Conservation (phyloP, 2,329 filamentous ascomycete genomes). For the Sclerotinia nivalis region DNA sequence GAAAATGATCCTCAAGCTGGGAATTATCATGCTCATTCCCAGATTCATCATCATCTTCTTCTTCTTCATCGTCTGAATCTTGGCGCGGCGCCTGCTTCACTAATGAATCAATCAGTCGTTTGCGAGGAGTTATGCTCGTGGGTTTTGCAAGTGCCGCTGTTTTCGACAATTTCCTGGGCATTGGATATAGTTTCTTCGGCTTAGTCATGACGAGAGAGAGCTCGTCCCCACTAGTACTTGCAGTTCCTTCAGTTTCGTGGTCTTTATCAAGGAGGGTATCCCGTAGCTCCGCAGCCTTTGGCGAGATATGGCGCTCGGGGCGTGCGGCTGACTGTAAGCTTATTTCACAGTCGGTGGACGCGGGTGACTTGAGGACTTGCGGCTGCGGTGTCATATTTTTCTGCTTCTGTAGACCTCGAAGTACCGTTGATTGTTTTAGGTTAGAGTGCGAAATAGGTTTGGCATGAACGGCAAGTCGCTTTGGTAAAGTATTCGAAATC, state of each 20-base stretch:
- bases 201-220: constrained; percentile 13
- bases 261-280: constrained; percentile 1
- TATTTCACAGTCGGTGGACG: not conserved
- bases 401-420: not conserved
- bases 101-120: constrained; percentile 41
- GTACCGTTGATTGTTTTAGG: not conserved
- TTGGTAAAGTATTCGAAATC: not conserved
- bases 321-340: not conserved
- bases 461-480: not conserved
- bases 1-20: constrained; percentile 21
- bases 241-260: not conserved
- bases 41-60: constrained; percentile 19
- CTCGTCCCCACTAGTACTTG: constrained; percentile 11
- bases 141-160: constrained; percentile 30
- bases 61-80: constrained; percentile 24
- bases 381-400: not conserved
- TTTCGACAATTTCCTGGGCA: constrained; percentile 21
- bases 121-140: constrained; percentile 29
- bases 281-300: constrained; percentile 37
- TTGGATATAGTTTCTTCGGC: constrained; percentile 7
- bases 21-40: constrained; percentile 21
- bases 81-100: constrained; percentile 35
- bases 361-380: not conserved
- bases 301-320: constrained; percentile 27
- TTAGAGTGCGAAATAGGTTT: not conserved